Base-by-base conservation (phyloP, 2,329 filamentous ascomycete genomes). In the Pseudogymnoascus sp. region DNA sequence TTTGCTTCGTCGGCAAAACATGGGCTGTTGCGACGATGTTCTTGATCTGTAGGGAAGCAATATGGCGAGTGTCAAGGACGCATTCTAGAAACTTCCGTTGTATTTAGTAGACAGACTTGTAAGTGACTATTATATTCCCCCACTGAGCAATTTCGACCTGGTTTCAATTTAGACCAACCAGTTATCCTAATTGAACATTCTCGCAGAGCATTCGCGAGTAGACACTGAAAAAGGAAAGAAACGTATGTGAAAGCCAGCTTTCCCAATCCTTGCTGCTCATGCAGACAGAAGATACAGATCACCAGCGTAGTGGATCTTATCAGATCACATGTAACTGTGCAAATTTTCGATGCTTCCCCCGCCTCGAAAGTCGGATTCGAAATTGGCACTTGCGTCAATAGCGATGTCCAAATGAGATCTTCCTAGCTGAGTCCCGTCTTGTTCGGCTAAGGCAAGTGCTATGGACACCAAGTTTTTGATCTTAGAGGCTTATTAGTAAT, bases 341-440 rank as follows among this genome's bases (percentile, higher is more conserved):
- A 68, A 60, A 65, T 63, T 62, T 66, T 66, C 51, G 19, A 28
- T 68, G 36, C 61, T 25, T 34, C 51, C 60, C 28, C 48, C 34
- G 43, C 64, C 62, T 36, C 60, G 63, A 57, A 65, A 62, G 62
- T 68, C 60, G 57, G 57, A 64, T 66, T 67, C 62, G 60, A 67
- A 67, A 54, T 68, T 62, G 37, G 67, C 34, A 36, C 41, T 48
- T 63, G 64, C 62, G 1, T 25, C 31, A 67, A 69, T 66, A 43
- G 63, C 64, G n/a, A 66, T 39, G 64, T 67, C 63, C 14, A 69
- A 64, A 67, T 68, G 60, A 66, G 19, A 64, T 57, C 7, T 62
- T 13, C 21, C 39, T 23, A 19, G 45, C 14, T 37, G 19, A 28
- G 43, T 25, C 25, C 25, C 37, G 5, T 45, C 64, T 43, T 66